These are phyloP conservation scores for Macrolepiota dolichaula DNA, from an alignment of 768 basidiomycete species.

Conservation along the genomic window DNA sequence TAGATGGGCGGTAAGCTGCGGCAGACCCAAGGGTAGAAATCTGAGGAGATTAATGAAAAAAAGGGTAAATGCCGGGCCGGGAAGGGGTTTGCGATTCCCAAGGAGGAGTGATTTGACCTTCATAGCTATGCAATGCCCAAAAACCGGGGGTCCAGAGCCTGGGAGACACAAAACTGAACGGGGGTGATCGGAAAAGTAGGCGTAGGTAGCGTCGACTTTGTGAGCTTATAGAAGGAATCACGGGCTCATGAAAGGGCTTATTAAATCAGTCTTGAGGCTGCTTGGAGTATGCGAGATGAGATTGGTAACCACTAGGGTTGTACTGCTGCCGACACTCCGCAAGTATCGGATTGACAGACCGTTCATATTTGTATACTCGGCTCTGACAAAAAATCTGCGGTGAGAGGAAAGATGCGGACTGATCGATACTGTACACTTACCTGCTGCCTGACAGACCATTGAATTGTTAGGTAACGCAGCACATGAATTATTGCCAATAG, in stretches of 20 bases:
- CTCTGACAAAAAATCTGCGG: neutral
- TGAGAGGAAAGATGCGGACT: neutral
- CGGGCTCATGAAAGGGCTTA: no score
- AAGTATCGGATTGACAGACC: neutral
- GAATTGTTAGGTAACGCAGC: no score
- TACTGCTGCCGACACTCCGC: neutral
- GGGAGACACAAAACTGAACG: neutral
- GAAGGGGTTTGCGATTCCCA: neutral
- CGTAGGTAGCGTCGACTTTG: neutral
- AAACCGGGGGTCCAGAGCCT: neutral
- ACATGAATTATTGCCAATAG: no score
- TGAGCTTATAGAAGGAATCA: neutral
- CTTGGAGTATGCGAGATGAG: neutral
- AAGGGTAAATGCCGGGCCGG: neutral
- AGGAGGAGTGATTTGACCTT: neutral
- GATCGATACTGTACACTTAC: neutral
- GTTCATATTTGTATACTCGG: neutral
- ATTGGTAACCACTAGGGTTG: neutral
- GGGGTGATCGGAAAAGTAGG: neutral
- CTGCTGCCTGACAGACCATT: neutral
- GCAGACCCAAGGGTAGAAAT: neutral
- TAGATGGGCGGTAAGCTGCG: neutral
- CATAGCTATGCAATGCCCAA: neutral
- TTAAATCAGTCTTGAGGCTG: neutral
- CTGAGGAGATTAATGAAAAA: neutral